A percentile compares a stretch with the other conserved stretches of the same genome.
phyloP scores from a whole-genome alignment of 495 filamentous ascomycete species.

The Rhypophila decipiens region DNA sequence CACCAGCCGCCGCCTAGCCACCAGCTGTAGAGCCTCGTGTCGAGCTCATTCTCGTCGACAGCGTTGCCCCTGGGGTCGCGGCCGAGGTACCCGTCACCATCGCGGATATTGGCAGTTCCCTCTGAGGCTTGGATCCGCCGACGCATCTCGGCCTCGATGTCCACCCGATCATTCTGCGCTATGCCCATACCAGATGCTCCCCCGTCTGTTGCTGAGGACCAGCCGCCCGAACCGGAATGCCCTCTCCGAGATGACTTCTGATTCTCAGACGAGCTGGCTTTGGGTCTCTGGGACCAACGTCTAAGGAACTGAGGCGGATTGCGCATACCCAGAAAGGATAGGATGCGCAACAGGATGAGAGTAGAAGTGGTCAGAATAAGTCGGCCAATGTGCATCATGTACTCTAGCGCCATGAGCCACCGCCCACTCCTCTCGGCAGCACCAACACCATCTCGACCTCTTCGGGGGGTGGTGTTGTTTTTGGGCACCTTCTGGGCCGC shows the following conservation, averaged over 20 bases:
- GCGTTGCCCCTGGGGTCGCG: slow-evolving; percentile 8
- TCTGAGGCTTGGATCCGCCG: slow-evolving; percentile 34
- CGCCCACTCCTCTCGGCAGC: slow-evolving; percentile 65
- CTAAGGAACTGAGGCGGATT: slow-evolving; percentile 59
- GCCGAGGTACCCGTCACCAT: no score
- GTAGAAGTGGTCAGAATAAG: slow-evolving; percentile 57
- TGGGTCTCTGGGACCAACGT: slow-evolving; percentile 41
- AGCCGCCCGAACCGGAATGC: slow-evolving; percentile 7
- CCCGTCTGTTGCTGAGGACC: slow-evolving; percentile 11
- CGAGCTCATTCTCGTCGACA: slow-evolving; percentile 58
- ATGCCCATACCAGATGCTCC: slow-evolving; percentile 51
- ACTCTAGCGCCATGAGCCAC: slow-evolving; percentile 66
- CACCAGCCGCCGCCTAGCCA: slow-evolving; percentile 76
- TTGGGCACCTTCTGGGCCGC: slow-evolving; percentile 48
- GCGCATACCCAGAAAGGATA: slow-evolving; percentile 56
- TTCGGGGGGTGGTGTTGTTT: slow-evolving; percentile 26
- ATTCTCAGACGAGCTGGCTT: slow-evolving; percentile 15
- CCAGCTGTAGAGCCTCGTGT: slow-evolving; percentile 68
- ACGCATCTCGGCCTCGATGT: slow-evolving; percentile 70
- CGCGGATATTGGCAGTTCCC: background rate
- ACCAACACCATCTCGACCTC: slow-evolving; percentile 62
- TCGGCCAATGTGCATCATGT: slow-evolving; percentile 64
- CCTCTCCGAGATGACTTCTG: slow-evolving; percentile 39
- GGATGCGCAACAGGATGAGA: slow-evolving; percentile 43
- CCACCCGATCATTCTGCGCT: slow-evolving; percentile 56